Evolutionary conservation across 2,329 filamentous ascomycete species (phyloP), one percentile per base, ranked within the genome.

Genomic region (Colletotrichum simmondsii): DNA sequence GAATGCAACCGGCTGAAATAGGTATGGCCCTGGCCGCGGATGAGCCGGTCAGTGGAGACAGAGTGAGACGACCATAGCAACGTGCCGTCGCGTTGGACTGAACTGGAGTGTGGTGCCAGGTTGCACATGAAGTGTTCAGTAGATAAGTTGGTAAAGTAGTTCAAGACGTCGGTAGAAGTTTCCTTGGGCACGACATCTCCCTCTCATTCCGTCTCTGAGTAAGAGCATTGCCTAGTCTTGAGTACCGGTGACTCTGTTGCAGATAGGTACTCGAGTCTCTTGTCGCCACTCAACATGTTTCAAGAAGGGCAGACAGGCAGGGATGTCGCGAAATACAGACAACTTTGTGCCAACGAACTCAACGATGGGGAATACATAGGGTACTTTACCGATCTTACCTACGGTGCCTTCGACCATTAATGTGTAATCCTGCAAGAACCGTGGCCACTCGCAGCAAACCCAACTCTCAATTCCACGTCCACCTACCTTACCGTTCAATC

Each of bases 241-340:
- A 26, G 59, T n/a, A 37, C n/a, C n/a, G n/a, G n/a, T n/a, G n/a
- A 37, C 35, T 30, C 22, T 28, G 35, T 11, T 28, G 37, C 37
- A n/a, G 66, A 64, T 24, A 52, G 52, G 26, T 42, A 57, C 42
- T 22, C 52, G 37, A 65, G 32, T 68, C 35, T 65, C 26, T 64
- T 54, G 59, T 61, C 64, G 60, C 60, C 62, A 46, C 68, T 70
- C 62, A 10, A n/a, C 30, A 59, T 67, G 68, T 71, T 71, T 71
- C 68, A 70, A 53, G 30, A 35, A 28, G 35, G 42, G 11, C 61
- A 54, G 30, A 60, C 24, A 54, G 54, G 68, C 68, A 70, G 53
- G 68, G 68, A 54, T 70, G 26, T 19, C 24, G 22, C 22, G 22
- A 57, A 37, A 30, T 65, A 22, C 52, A 65, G 46, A 26, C 49